phyloP scores from a whole-genome alignment of 768 basidiomycete species.

The Strobilomyces confusus region DNA sequence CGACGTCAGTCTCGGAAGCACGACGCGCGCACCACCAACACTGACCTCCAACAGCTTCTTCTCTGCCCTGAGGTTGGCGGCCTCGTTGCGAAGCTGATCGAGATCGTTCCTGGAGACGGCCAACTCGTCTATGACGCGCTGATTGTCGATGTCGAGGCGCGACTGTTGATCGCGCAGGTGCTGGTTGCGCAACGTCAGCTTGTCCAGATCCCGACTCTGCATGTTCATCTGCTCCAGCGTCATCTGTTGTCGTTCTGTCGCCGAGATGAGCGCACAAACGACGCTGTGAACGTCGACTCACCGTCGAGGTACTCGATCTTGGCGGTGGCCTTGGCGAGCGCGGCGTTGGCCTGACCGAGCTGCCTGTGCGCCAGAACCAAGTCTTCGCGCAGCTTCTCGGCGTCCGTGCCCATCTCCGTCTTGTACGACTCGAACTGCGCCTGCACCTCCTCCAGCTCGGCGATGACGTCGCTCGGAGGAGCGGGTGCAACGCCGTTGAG shows the following conservation, averaged over 20 bases:
- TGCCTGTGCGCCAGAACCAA: constrained; percentile 62
- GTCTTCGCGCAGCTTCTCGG: constrained; percentile 69
- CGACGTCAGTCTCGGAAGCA: constrained; percentile 1
- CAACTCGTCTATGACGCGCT: constrained; percentile 65
- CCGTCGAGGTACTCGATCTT: constrained; percentile 77
- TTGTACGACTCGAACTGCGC: constrained; percentile 77
- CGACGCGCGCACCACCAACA: not conserved
- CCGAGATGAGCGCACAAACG: not conserved
- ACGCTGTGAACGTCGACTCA: constrained; percentile 28
- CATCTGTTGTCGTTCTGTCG: constrained; percentile 64
- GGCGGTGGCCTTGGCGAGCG: constrained; percentile 80
- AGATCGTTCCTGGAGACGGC: constrained; percentile 52
- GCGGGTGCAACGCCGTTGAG: constrained; percentile 24
- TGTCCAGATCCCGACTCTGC: constrained; percentile 62
- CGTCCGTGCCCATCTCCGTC: constrained; percentile 77
- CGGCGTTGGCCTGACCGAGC: constrained; percentile 56
- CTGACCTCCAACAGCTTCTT: constrained; percentile 90
- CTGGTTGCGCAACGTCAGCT: constrained; percentile 62
- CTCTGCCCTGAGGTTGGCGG: constrained; percentile 86
- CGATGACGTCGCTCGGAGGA: constrained; percentile 39
- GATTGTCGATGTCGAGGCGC: constrained; percentile 70
- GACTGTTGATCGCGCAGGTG: constrained; percentile 72
- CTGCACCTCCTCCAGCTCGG: constrained; percentile 70
- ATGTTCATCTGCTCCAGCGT: constrained; percentile 63
- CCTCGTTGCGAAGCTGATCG: constrained; percentile 81